Conservation (phyloP, 495 filamentous ascomycete genomes). For the Aspergillus avenaceus region DNA sequence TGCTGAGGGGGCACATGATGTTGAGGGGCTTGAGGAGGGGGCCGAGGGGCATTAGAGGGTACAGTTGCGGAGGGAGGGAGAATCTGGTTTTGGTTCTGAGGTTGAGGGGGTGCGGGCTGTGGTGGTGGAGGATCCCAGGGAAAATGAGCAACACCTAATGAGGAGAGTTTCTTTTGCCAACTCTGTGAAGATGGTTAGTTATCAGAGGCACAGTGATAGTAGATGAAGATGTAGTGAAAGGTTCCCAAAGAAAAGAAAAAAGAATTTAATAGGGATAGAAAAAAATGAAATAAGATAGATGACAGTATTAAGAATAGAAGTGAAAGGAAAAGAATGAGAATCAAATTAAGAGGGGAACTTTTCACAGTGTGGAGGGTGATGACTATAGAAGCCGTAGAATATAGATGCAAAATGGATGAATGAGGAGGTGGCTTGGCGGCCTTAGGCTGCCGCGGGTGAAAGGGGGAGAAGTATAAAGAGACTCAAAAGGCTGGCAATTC, state of each 20-base stretch:
- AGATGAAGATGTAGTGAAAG: too few relatives aligned
- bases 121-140: slow-evolving; percentile 85
- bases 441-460: slow-evolving; percentile 29
- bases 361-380: too few relatives aligned
- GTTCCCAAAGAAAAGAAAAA: slow-evolving; percentile 6
- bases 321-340: too few relatives aligned
- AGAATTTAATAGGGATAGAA: not conserved
- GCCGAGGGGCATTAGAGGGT: slow-evolving; percentile 56
- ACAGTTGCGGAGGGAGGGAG: slow-evolving; percentile 47
- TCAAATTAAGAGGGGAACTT: too few relatives aligned
- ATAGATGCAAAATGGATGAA: slow-evolving; percentile 2
- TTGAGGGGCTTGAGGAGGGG: slow-evolving; percentile 22
- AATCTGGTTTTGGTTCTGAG: slow-evolving; percentile 34
- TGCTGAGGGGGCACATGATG: slow-evolving; percentile 33
- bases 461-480: slow-evolving; percentile 39
- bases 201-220: too few relatives aligned
- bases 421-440: slow-evolving; percentile 27
- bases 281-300: too few relatives aligned
- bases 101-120: slow-evolving; percentile 29
- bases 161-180: slow-evolving; percentile 89
- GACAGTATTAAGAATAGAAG: too few relatives aligned
- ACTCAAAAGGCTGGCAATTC: slow-evolving; percentile 35
- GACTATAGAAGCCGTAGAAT: not conserved
- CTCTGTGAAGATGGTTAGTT: slow-evolving; percentile 46
- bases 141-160: slow-evolving; percentile 76